A percentile compares a stretch with the other conserved stretches of the same genome.
Conservation (phyloP, 805 yeast genomes). For the Sugiyamaella qingdaonensis region DNA sequence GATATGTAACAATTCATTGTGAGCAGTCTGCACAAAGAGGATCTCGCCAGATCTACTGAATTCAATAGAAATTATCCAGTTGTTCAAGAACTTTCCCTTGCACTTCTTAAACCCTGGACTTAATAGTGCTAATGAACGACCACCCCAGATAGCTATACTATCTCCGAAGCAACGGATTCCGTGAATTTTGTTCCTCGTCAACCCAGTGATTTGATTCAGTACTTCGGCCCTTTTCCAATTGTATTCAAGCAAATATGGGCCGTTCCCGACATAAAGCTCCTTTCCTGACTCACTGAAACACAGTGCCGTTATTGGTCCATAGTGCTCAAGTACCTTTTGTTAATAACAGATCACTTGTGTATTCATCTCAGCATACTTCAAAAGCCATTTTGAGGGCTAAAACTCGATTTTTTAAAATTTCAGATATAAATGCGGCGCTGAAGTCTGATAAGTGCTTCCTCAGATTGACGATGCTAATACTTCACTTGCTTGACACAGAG, state of each 20-base stretch:
- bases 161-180: slow-evolving; percentile 49
- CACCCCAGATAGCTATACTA: slow-evolving; percentile 56
- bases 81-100: slow-evolving; percentile 44
- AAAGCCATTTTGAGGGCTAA: too few relatives aligned
- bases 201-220: slow-evolving; percentile 43
- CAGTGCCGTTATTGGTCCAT: slow-evolving; percentile 61
- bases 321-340: slow-evolving; percentile 11
- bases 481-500: too few relatives aligned
- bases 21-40: slow-evolving; percentile 67
- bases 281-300: slow-evolving; percentile 40
- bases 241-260: slow-evolving; percentile 59
- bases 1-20: slow-evolving; percentile 55
- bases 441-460: too few relatives aligned
- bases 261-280: slow-evolving; percentile 60
- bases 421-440: too few relatives aligned
- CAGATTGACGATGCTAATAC: too few relatives aligned
- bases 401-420: too few relatives aligned
- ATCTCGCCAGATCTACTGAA: slow-evolving; percentile 40
- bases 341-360: background rate
- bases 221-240: slow-evolving; percentile 40
- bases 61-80: slow-evolving; percentile 72
- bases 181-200: slow-evolving; percentile 76
- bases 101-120: slow-evolving; percentile 25
- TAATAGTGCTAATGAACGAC: slow-evolving; percentile 56
- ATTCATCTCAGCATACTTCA: too few relatives aligned